phyloP scores from a whole-genome alignment of 169 alveolate genomes.

The Plasmodium blacklocki region DNA sequence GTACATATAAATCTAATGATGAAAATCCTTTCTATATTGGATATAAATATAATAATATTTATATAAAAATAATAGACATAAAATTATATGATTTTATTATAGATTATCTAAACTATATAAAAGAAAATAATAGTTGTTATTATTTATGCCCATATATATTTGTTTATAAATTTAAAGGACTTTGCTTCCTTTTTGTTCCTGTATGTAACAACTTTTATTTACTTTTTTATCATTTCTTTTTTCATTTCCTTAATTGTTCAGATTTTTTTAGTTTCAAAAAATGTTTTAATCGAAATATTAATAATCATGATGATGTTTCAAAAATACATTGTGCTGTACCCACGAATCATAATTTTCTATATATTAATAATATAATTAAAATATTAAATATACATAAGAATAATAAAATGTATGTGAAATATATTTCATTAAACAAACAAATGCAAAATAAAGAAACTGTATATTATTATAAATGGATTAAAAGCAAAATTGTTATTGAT shows the following conservation, averaged over 20 bases:
- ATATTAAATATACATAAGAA: constrained; percentile 47
- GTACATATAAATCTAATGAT: constrained; percentile 12
- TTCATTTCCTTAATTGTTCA: constrained; percentile 66
- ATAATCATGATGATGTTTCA: constrained; percentile 35
- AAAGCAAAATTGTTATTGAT: constrained; percentile 45
- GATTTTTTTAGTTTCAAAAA: constrained; percentile 58
- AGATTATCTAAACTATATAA: constrained; percentile 50
- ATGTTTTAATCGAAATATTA: constrained; percentile 43
- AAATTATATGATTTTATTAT: constrained; percentile 53
- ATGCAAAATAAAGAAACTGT: constrained; percentile 10
- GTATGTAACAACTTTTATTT: constrained; percentile 67
- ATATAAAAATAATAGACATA: constrained; percentile 67
- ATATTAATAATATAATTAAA: constrained; percentile 52
- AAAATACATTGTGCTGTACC: constrained; percentile 20
- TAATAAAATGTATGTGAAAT: constrained; percentile 40
- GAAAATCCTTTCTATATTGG: constrained; percentile 53
- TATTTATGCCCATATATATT: constrained; percentile 54
- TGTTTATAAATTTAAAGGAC: constrained; percentile 43
- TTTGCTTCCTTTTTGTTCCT: constrained; percentile 52
- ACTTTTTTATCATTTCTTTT: constrained; percentile 48
- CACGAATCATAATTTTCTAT: constrained; percentile 39
- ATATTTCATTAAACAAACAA: constrained; percentile 20
- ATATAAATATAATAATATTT: constrained; percentile 63
- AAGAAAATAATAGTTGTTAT: constrained; percentile 60
- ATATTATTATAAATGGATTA: constrained; percentile 64